These are phyloP conservation scores for Pythium volutum DNA, from an alignment of 352 stramenopile genomes.

Conservation along the genomic window DNA sequence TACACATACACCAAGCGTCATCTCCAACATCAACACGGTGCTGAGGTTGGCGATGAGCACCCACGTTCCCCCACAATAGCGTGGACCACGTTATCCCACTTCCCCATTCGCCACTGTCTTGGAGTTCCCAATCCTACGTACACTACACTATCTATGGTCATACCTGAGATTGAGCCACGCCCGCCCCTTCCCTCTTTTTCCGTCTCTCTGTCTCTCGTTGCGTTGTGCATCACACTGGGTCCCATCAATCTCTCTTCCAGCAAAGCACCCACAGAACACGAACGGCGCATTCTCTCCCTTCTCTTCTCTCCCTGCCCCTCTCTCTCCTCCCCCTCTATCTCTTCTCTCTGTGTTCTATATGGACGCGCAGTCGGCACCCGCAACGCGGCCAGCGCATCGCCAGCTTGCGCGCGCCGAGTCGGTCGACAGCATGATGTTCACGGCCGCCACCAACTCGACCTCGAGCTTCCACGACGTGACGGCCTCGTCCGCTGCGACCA, in stretches of 20 bases:
- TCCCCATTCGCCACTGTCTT: no score
- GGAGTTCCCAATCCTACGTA: neutral
- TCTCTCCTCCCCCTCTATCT: neutral
- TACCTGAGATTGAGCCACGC: neutral
- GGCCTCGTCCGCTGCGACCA: neutral
- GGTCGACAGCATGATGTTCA: conserved; percentile 32
- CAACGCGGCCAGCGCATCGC: conserved; percentile 15
- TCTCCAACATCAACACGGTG: neutral
- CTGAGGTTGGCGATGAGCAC: no score
- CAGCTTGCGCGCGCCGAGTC: conserved; percentile 43
- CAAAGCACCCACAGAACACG: no score
- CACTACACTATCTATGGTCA: neutral
- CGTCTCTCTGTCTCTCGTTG: no score
- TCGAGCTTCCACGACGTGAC: conserved; percentile 18
- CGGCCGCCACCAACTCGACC: neutral
- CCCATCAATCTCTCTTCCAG: no score
- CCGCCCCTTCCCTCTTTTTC: no score
- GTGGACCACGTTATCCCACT: neutral
- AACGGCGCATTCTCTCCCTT: no score
- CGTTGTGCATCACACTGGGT: no score
- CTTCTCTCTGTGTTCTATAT: neutral
- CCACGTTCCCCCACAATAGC: neutral
- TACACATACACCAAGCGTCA: neutral
- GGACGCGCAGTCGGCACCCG: neutral
- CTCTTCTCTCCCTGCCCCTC: no score